A percentile compares a stretch with the other conserved stretches of the same genome.
phyloP scores from a whole-genome alignment of 495 filamentous ascomycete genomes.

The Glarea lozoyensis region DNA sequence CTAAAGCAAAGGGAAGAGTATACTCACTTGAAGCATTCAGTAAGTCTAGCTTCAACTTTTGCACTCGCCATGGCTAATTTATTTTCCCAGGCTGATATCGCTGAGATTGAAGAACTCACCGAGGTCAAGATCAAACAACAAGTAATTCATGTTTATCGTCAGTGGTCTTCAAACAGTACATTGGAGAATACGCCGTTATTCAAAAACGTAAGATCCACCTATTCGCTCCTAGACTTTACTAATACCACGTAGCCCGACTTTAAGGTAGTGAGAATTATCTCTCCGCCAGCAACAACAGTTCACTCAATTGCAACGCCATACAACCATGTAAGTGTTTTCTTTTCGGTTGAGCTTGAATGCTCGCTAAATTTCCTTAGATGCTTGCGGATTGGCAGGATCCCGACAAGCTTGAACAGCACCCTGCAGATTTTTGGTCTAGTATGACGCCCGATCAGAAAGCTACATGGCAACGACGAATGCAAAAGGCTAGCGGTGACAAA shows the following conservation, averaged over 20 bases:
- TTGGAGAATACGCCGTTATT: conserved; percentile 4
- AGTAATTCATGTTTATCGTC: conserved; percentile 4
- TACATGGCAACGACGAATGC: not conserved
- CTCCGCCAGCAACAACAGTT: conserved; percentile 2
- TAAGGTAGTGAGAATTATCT: conserved; percentile 3
- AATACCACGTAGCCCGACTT: conserved; percentile 4
- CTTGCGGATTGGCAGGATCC: not conserved
- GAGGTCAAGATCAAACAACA: conserved; percentile 7
- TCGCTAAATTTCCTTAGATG: not conserved
- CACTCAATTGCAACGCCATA: conserved; percentile 7
- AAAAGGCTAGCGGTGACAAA: conserved; percentile 1
- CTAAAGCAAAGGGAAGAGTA: conserved; percentile 1
- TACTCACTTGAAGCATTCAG: not conserved
- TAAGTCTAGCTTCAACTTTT: too few relatives aligned
- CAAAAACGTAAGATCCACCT: conserved; percentile 6
- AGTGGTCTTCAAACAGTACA: not conserved
- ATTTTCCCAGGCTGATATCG: conserved; percentile 5
- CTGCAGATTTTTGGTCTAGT: conserved; percentile 6
- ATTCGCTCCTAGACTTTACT: not conserved
- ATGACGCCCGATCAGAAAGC: conserved; percentile 2
- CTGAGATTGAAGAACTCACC: conserved; percentile 1
- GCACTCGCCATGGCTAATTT: too few relatives aligned
- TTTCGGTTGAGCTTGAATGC: not conserved
- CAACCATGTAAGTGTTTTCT: conserved; percentile 4
- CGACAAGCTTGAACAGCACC: conserved; percentile 7